Percentiles rank a stretch among this genome's conserved stretches.
Conservation (phyloP, 2,329 filamentous ascomycete genomes). For the Fonsecaea nubica region DNA sequence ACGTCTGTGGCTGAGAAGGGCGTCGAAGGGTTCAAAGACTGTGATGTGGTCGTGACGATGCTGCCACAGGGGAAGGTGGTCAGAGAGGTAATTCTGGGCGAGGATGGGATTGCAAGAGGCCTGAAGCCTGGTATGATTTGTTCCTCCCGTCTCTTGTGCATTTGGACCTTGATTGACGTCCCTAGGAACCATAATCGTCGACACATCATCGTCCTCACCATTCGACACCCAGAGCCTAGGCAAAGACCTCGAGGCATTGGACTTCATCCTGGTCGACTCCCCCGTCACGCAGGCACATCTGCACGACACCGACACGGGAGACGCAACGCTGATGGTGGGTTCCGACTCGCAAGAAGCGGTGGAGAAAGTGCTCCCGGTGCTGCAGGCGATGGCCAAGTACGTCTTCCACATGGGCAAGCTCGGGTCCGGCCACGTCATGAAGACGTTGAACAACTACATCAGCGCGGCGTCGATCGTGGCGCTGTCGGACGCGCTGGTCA, state of each 20-base stretch:
- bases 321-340: slow-evolving; percentile 38
- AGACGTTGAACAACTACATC: slow-evolving; percentile 39
- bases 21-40: slow-evolving; percentile 43
- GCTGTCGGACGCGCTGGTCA: slow-evolving; percentile 33
- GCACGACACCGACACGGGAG: slow-evolving; percentile 36
- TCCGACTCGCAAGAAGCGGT: slow-evolving; percentile 30
- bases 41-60: slow-evolving; percentile 46
- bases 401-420: slow-evolving; percentile 38
- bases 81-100: slow-evolving; percentile 43
- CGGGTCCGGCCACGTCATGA: slow-evolving; percentile 36
- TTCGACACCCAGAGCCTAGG: slow-evolving; percentile 35
- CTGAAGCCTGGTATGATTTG: slow-evolving; percentile 44
- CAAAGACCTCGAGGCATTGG: slow-evolving; percentile 29
- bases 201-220: slow-evolving; percentile 38
- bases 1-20: slow-evolving; percentile 41
- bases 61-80: slow-evolving; percentile 47
- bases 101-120: slow-evolving; percentile 41
- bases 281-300: slow-evolving; percentile 37
- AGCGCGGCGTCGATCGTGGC: slow-evolving; percentile 36
- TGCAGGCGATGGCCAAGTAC: slow-evolving; percentile 37
- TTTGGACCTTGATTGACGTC: neutral
- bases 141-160: neutral
- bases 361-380: slow-evolving; percentile 31
- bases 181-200: slow-evolving; percentile 33
- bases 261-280: slow-evolving; percentile 33